Percentiles rank a stretch among this genome's conserved stretches.
These are phyloP conservation scores for Trametes cingulata DNA, from an alignment of 768 basidiomycete species.

Conservation along the genomic window DNA sequence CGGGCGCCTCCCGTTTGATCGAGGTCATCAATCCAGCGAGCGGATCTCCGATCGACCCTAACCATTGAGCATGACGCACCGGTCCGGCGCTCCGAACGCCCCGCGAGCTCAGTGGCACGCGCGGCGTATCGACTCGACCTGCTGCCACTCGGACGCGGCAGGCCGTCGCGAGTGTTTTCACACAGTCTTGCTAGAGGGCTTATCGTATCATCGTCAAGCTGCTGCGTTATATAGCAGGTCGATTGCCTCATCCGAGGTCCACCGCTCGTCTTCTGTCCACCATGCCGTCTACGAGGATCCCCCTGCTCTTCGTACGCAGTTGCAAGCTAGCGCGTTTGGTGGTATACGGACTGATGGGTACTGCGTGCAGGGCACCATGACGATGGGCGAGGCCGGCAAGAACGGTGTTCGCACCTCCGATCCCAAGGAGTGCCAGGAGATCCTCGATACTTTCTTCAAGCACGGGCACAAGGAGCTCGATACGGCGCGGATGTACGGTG, in stretches of 20 bases:
- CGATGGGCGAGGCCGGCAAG: slow-evolving; percentile 43
- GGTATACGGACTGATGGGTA: not conserved
- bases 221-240: not conserved
- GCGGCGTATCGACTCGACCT: too few species aligned
- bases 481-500: slow-evolving; percentile 50
- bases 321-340: not conserved
- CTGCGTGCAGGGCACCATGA: slow-evolving; percentile 47
- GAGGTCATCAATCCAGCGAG: not conserved
- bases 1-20: not conserved
- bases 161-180: not conserved
- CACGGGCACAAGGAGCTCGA: slow-evolving; percentile 50
- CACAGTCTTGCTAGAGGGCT: too few species aligned
- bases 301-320: slow-evolving; percentile 40
- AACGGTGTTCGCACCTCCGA: slow-evolving; percentile 42
- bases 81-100: not conserved
- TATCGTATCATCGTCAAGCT: not conserved
- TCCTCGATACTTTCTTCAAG: slow-evolving; percentile 45
- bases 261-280: not conserved
- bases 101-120: too few species aligned
- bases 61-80: not conserved
- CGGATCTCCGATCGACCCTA: slow-evolving; percentile 15
- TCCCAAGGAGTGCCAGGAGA: slow-evolving; percentile 41
- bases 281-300: slow-evolving; percentile 37
- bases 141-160: not conserved
- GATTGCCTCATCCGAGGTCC: not conserved